phyloP scores from a whole-genome alignment of 1,284 basidiomycete species.

The Apiotrichum akiyoshidainum region DNA sequence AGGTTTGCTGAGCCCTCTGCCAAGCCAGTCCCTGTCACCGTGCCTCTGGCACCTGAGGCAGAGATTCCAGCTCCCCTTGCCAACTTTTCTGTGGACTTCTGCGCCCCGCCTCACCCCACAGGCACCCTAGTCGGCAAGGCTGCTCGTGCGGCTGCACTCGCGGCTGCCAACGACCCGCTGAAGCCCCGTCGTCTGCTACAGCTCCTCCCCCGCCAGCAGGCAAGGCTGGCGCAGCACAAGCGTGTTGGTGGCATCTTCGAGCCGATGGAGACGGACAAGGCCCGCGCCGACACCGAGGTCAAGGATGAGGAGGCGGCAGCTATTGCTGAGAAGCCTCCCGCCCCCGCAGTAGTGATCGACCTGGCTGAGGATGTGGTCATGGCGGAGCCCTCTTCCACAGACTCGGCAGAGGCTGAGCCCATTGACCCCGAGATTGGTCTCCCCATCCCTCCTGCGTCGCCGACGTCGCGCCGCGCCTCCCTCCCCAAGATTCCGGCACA shows the following conservation, averaged over 20 bases:
- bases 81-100: background rate
- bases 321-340: background rate
- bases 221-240: conserved; percentile 3
- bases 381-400: background rate
- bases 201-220: conserved; percentile 1
- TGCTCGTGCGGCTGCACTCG: conserved; percentile 7
- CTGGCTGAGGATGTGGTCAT: background rate
- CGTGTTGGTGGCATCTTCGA: background rate
- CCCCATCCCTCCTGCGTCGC: conserved; percentile 1
- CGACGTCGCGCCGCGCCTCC: background rate
- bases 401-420: background rate
- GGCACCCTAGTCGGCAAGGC: background rate
- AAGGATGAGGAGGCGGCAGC: background rate
- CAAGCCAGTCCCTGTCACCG: background rate
- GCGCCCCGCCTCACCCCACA: background rate
- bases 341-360: background rate
- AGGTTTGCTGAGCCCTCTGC: no score
- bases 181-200: conserved; percentile 11
- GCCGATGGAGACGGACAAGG: background rate
- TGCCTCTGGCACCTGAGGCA: background rate
- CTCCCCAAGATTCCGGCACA: background rate
- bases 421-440: conserved; percentile 2
- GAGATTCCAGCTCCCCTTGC: background rate
- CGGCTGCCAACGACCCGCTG: conserved; percentile 9
- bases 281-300: background rate